Evolutionary conservation across 768 basidiomycete genomes (phyloP), one percentile per base, ranked within the genome.

Genomic region (Podaxis sp.): DNA sequence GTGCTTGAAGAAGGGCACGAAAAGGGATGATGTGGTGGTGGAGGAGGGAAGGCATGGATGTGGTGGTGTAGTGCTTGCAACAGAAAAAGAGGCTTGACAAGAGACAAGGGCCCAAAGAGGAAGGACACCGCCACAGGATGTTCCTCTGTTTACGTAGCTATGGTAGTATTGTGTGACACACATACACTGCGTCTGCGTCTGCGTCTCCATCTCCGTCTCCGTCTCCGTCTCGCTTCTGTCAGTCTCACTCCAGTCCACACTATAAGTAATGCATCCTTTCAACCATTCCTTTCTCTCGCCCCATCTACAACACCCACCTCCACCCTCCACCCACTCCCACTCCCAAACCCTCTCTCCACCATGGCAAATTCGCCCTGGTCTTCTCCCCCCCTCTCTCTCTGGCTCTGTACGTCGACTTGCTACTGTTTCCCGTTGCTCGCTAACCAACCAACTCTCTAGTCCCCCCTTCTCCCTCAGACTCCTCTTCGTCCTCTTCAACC

Each of bases 381-480:
- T 44, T 7, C 42, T 18, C n/a, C 42, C 14, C 13, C 32, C 3
- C 7, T 9, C 7, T 32, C 32, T 32, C 32, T 32, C 46, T 48
- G 47, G 47, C 25, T 16, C 57, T 37, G 23, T 47, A 32, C 18
- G 50, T 21, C 21, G 32, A 32, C 16, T 23, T 21, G 42, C 60
- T 58, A 60, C 56, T 50, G 51, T 40, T 47, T 25, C 48, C 67
- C 58, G 44, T 55, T 46, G 18, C 51, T 16, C 23, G 25, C 32
- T 32, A 62, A 40, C 59, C 68, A 62, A 40, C 59, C 68, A 53
- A 38, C 42, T 44, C 48, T 55, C 27, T 64, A 80, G 79, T 74
- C 55, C 72, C 77, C 5, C 71, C 81, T 0, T 81, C 82, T 3
- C 82, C 80, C 18, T 77, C 79, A 16, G 75, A 73, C n/a, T 68